Evolutionary conservation across 805 yeast species (phyloP).

Genomic region (Kodamaea fukazawae): DNA sequence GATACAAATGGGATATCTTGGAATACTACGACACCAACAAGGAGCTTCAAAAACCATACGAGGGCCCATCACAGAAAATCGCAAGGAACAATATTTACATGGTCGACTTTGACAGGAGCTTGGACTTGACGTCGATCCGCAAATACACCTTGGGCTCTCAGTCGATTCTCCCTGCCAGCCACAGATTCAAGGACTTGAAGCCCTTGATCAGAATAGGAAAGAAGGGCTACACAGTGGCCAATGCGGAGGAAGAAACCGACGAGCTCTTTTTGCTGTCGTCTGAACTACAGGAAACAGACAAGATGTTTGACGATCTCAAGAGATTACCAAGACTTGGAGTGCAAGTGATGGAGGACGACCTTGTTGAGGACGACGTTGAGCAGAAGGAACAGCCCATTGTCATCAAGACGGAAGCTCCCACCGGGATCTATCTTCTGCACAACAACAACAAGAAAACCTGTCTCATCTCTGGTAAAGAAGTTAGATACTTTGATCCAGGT

Average conservation of each 20-base stretch:
- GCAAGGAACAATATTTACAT: conserved; percentile 54
- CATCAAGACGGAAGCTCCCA: conserved; percentile 68
- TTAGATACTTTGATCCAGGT: conserved; percentile 82
- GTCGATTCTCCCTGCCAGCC: conserved; percentile 48
- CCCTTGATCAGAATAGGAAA: conserved; percentile 44
- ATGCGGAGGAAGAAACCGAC: conserved; percentile 20
- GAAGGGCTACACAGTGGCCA: conserved; percentile 34
- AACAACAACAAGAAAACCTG: conserved; percentile 67
- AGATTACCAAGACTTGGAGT: conserved; percentile 64
- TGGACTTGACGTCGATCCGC: conserved; percentile 28
- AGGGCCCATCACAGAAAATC: conserved; percentile 69
- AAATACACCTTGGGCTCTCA: conserved; percentile 59
- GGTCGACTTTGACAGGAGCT: conserved; percentile 43
- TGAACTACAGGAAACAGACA: conserved; percentile 33
- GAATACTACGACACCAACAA: conserved; percentile 1
- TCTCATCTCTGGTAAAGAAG: conserved; percentile 73
- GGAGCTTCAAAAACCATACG: conserved; percentile 27
- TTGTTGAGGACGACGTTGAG: conserved; percentile 39
- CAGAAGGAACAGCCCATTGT: conserved; percentile 42
- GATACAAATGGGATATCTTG: too few species aligned
- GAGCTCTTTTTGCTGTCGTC: conserved; percentile 33
- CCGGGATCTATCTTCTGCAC: conserved; percentile 62
- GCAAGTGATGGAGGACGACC: conserved; percentile 43
- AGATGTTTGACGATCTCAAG: conserved; percentile 41
- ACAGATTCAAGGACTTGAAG: conserved; percentile 55